Base-by-base conservation (phyloP, 805 yeast species). In the Lipomyces chichibuensis region DNA sequence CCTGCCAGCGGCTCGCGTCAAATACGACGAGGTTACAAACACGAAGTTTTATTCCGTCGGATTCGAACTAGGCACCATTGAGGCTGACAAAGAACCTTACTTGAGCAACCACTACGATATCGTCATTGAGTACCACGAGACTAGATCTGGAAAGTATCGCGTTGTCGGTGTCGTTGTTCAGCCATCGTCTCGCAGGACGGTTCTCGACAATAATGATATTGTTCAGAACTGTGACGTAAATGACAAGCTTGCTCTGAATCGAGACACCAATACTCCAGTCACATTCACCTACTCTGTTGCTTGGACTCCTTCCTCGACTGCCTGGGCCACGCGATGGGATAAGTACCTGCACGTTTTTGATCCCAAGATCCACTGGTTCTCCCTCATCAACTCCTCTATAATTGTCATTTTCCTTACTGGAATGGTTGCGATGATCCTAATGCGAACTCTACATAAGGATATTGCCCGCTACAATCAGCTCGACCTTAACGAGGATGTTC, bases 281-380 rank as follows among this genome's bases (percentile, higher is more conserved):
- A 76, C 82, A 23, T 95, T 87, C 80, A 85, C 97, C n/a, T 95
- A 95, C 79, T 88, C 95, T 1, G 95, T 94, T 23, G 80, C 77
- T 46, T 95, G 94, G 83, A 77, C 80, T 25, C 84, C 84, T 63
- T 88, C 94, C 8, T 82, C 81, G 5, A 90, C 95, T 2, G 86
- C 87, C 3, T 95, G 98, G 98, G 98, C 98, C 43, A 94, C 98
- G 2, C 88, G 99, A 80, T 95, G 99, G 99, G 99, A 95, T 78
- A 91, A 92, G 78, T 95, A 95, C 77, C 82, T 95, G 74, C 96
- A 91, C 74, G 95, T 90, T 29, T 90, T 88, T 77, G 97, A 91
- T 76, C 96, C 98, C 65, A 89, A 89, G 76, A 90, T 95, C 73
- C 98, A 95, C 80, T 94, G 98, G 98, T 91, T 92, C 74, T 92